Base-by-base conservation (phyloP, 2,329 filamentous ascomycete genomes). In the Pestalotiopsis fici region DNA sequence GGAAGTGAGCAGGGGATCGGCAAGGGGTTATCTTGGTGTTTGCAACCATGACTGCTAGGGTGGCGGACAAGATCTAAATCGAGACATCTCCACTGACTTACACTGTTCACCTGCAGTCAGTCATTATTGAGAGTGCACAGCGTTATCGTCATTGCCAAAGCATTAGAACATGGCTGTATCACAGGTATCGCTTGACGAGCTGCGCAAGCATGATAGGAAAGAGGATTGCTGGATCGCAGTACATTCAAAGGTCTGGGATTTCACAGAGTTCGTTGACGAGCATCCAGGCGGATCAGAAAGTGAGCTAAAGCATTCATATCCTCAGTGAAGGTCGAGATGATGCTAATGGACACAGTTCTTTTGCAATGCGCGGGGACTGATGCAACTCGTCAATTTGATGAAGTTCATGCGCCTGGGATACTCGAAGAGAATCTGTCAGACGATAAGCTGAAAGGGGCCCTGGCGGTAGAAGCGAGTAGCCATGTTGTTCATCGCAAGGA, bases 191-290 rank as follows among this genome's bases (percentile, higher is more conserved):
- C 13, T 64, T 4, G 60, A 55, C 9, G 67, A 68, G 23, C 55
- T 68, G 47, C 9, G 28, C 23, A 62, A 55, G 23, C 67, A 68
- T 15, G 65, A 65, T 55, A 66, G 13, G 12, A 66, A 64, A 25
- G 50, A 61, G 6, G 67, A 68, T 27, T 68, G 67, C 54, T 68
- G 67, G 67, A 25, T 68, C 7, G 67, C 65, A 7, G 65, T 68
- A 1, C 67, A 68, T 21, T 56, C 31, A 3, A 68, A 68, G 25
- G 67, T 68, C 25, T 68, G 67, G 67, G 67, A 68, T 66, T 15
- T 68, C 11, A 68, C 67, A 0, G 67, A 68, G 2, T 68, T 68
- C n/a, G 27, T 68, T 18, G 67, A 68, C 13, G 65, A 68, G 25
- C 67, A 68, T n/a, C 67, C 67, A 3, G 67, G 67, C 28, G 67